phyloP scores from a whole-genome alignment of 768 basidiomycete genomes.

The Galerina sulciceps region DNA sequence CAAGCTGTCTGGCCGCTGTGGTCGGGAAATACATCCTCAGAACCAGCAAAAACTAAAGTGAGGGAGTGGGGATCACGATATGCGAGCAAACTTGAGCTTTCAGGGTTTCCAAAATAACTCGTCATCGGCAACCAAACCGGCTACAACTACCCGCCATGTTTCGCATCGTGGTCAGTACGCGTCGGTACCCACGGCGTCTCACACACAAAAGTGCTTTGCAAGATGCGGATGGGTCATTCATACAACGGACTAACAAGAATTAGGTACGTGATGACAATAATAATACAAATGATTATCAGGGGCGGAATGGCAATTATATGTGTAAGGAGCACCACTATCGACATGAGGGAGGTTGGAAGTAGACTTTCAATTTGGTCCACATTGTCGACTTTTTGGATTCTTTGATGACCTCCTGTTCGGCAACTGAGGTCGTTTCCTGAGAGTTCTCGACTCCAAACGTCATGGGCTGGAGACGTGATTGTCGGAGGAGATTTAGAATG shows the following conservation, averaged over 20 bases:
- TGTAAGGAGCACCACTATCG: constrained; percentile 6
- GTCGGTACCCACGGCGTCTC: background rate
- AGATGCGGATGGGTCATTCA: constrained; percentile 1
- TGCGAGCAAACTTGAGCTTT: background rate
- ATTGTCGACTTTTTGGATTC: constrained; percentile 17
- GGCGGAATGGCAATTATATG: background rate
- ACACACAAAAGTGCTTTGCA: background rate
- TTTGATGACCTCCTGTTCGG: constrained; percentile 15
- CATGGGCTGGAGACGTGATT: constrained; percentile 72
- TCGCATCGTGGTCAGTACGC: too few species aligned
- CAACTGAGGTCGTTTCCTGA: constrained; percentile 18
- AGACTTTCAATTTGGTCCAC: constrained; percentile 48
- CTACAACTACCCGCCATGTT: too few species aligned
- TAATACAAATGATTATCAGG: background rate
- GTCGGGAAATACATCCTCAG: constrained; percentile 83
- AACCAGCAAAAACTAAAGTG: background rate
- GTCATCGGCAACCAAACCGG: constrained; percentile 8
- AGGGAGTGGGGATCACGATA: background rate
- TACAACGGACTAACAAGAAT: constrained; percentile 6
- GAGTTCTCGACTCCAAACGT: constrained; percentile 41
- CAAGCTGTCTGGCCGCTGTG: constrained; percentile 74
- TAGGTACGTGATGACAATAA: background rate
- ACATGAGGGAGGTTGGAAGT: constrained; percentile 38
- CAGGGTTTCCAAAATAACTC: constrained; percentile 19
- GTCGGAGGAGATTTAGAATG: constrained; percentile 77